Base-by-base conservation (phyloP, 164 flowering plant species). In the Dillenia turbinata region DNA sequence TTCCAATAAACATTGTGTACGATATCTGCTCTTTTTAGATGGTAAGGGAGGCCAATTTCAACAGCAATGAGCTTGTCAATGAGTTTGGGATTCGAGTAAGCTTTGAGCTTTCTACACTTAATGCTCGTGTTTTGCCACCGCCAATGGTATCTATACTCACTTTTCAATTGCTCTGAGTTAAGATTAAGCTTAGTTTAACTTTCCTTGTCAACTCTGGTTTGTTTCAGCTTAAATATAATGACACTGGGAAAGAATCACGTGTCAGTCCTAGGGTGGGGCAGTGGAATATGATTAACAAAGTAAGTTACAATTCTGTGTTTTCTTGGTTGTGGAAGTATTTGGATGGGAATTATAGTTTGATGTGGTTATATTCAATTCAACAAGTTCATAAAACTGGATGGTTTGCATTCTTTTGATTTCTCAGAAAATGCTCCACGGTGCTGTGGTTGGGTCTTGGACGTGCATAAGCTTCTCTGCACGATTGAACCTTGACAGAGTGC, bases 221-320 rank as follows among this genome's bases (percentile, higher is more conserved):
- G 51, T 56, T 69, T 51, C 77, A 94, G 97, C 85, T 94, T 10
- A 79, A 76, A 61, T 94, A 91, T 61, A 86, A 85, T 73, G 83
- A 76, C 0, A 61, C 67, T 49, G 93, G 98, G 2, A 64, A 60
- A 19, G 87, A 86, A 24, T 9, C 53, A 9, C 63, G 26, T 17
- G 78, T 83, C 33, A 73, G 74, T 44, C 99, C 99, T 2, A 53
- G 66, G 8, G 75, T 81, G n/a, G 99, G 99, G 0, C 85, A 79
- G 16, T 94, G 99, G 99, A 94, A 92, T 44, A 92, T 94, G 99
- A 92, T 85, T 0, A 71, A 86, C 62, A 81, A 83, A 86, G 99
- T 91, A 48, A 56, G 26, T 17, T 40, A 1, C 56, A 6, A 40
- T 45, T 57, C 11, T 10, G 14, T 65, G 49, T 12, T 48, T 52